Base-by-base conservation (phyloP, 2,329 filamentous ascomycete species). In the Trichoderma gracile region DNA sequence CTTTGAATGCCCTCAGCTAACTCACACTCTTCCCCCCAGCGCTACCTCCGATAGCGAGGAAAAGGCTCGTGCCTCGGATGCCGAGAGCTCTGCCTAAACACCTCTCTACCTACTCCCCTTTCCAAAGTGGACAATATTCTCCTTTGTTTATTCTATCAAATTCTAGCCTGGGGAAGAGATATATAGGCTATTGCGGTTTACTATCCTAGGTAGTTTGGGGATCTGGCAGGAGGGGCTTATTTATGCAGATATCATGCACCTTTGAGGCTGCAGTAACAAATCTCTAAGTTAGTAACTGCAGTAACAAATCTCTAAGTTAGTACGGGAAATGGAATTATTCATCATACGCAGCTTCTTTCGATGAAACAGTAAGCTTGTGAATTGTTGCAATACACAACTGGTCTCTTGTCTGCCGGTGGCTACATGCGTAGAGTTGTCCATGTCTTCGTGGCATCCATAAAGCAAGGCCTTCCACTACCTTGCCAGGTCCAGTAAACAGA, bases 401-500 rank as follows among this genome's bases (percentile, higher is more conserved):
- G 9, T 8, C 25, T 10, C 17, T 30, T 14, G 25, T 10, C 15
- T 7, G 17, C 4, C 33, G 25, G 33, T 14, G 8, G 15, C 15
- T 27, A 30, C 5, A 3, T 50, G 15, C 12, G 12, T 30, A 3
- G 0, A n/a, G 47, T 27, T 15, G 17, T 8, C 10, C 33, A 7
- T 0, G 19, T 10, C 17, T 52, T 33, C 3, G n/a, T n/a, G 10
- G 0, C 1, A 12, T 33, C 17, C 1, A 19, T 19, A 0, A 5
- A 19, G 0, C 10, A 19, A 45, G 17, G 5, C 5, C 42, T 50
- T 33, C 17, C 25, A 17, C 9, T 17, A 50, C n/a, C n/a, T n/a
- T n/a, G n/a, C n/a, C n/a, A n/a, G n/a, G n/a, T n/a, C n/a, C n/a
- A n/a, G n/a, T n/a, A n/a, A n/a, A n/a, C 3, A 45, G 2, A 52